A percentile compares a stretch with the other conserved stretches of the same genome.
phyloP scores from a whole-genome alignment of 164 flowering plant species.

The Vitis amurensis region DNA sequence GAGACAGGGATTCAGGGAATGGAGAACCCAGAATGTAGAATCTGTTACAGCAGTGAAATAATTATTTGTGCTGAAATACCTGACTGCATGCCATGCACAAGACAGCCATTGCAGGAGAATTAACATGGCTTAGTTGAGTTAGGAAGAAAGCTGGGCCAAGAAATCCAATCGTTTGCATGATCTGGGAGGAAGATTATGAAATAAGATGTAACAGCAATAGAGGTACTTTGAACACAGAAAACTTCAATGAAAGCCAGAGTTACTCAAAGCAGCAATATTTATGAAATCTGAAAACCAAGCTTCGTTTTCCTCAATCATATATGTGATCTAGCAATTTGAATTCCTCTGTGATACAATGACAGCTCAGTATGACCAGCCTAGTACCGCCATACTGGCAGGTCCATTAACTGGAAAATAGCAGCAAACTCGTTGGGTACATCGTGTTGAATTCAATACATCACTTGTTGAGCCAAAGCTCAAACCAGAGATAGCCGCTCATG shows the following conservation, averaged over 20 bases:
- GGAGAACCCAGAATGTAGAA: background rate
- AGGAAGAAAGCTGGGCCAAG: conserved; percentile 97
- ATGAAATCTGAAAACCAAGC: background rate
- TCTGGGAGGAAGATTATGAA: conserved; percentile 39
- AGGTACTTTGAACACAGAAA: background rate
- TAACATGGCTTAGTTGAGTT: conserved; percentile 88
- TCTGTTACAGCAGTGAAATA: background rate
- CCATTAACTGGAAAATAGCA: background rate
- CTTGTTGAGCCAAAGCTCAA: too few species aligned
- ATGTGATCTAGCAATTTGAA: background rate
- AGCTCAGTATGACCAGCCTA: background rate
- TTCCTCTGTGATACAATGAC: background rate
- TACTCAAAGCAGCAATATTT: background rate
- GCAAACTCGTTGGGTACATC: too few species aligned
- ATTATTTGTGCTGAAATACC: conserved; percentile 35
- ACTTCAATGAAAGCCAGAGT: background rate
- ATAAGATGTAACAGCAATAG: background rate
- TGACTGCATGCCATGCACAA: conserved; percentile 98
- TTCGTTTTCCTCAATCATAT: background rate
- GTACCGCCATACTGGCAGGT: background rate
- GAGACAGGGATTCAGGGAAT: background rate
- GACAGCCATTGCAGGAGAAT: conserved; percentile 95
- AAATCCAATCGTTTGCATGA: conserved; percentile 95
- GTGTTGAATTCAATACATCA: too few species aligned
- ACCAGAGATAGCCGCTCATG: too few species aligned